phyloP scores from a whole-genome alignment of 2,329 filamentous ascomycete species.

The Exophiala spinifera region DNA sequence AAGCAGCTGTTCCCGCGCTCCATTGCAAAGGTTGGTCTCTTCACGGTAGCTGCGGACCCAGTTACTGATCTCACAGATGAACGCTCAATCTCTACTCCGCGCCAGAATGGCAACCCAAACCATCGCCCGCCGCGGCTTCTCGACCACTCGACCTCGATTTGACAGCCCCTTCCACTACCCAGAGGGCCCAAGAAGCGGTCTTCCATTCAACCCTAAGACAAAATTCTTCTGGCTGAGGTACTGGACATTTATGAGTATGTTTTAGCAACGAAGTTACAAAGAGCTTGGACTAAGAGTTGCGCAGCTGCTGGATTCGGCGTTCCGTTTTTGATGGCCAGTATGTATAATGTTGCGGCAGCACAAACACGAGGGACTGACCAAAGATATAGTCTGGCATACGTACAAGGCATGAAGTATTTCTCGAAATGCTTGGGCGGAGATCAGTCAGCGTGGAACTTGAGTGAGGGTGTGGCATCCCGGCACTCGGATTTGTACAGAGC shows the following conservation, averaged over 20 bases:
- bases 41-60: not conserved
- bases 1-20: not conserved
- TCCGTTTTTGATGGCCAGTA: constrained; percentile 64
- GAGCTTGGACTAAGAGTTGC: constrained; percentile 9
- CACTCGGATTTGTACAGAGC: constrained; percentile 24
- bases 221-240: constrained; percentile 79
- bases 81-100: constrained; percentile 65
- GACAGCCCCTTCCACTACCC: constrained; percentile 98
- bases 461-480: constrained; percentile 16
- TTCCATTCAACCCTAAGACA: constrained; percentile 94
- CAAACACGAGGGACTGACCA: constrained; percentile 29
- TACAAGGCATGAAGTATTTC: constrained; percentile 54
- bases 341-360: constrained; percentile 32
- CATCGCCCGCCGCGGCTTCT: constrained; percentile 89
- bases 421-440: constrained; percentile 1
- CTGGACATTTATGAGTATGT: constrained; percentile 73
- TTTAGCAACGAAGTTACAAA: constrained; percentile 7
- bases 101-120: constrained; percentile 61
- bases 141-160: constrained; percentile 68
- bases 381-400: constrained; percentile 60
- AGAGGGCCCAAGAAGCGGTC: constrained; percentile 89
- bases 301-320: constrained; percentile 56
- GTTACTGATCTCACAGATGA: constrained; percentile 60
- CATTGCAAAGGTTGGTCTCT: not conserved
- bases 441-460: constrained; percentile 4